Evolutionary conservation across 805 yeast genomes (phyloP).

Genomic region (Vanderwaltozyma tropicalis): DNA sequence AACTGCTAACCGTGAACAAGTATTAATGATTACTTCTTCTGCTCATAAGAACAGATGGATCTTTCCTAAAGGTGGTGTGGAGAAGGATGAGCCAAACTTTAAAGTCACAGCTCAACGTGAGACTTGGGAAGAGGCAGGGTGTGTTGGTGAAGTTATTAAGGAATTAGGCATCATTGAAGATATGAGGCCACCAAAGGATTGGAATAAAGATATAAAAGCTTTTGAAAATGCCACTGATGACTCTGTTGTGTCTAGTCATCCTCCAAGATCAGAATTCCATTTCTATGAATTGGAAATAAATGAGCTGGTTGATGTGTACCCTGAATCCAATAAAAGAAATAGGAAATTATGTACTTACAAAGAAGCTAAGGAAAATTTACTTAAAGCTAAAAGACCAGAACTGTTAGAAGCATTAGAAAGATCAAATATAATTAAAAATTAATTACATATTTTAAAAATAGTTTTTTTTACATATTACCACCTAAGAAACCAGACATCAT

Average conservation of each 20-base stretch:
- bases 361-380: slow-evolving; percentile 55
- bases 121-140: slow-evolving; percentile 98
- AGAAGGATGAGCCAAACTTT: slow-evolving; percentile 55
- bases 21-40: slow-evolving; percentile 70
- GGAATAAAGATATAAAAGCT: slow-evolving; percentile 24
- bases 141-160: slow-evolving; percentile 48
- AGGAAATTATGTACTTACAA: slow-evolving; percentile 67
- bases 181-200: slow-evolving; percentile 37
- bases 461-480: slow-evolving; percentile 18
- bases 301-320: slow-evolving; percentile 55
- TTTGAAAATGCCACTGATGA: slow-evolving; percentile 15
- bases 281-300: slow-evolving; percentile 67
- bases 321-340: slow-evolving; percentile 53
- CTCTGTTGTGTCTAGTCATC: slow-evolving; percentile 27
- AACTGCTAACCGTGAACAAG: slow-evolving; percentile 43
- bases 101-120: slow-evolving; percentile 62
- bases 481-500: slow-evolving; percentile 66
- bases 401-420: slow-evolving; percentile 50
- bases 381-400: slow-evolving; percentile 53
- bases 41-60: slow-evolving; percentile 69
- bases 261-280: slow-evolving; percentile 80
- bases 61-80: slow-evolving; percentile 93
- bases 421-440: slow-evolving; percentile 34
- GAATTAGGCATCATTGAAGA: slow-evolving; percentile 63
- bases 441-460: slow-evolving; percentile 23